Conservation (phyloP, 2,329 filamentous ascomycete species). For the Ascochyta viciae-villosae region DNA sequence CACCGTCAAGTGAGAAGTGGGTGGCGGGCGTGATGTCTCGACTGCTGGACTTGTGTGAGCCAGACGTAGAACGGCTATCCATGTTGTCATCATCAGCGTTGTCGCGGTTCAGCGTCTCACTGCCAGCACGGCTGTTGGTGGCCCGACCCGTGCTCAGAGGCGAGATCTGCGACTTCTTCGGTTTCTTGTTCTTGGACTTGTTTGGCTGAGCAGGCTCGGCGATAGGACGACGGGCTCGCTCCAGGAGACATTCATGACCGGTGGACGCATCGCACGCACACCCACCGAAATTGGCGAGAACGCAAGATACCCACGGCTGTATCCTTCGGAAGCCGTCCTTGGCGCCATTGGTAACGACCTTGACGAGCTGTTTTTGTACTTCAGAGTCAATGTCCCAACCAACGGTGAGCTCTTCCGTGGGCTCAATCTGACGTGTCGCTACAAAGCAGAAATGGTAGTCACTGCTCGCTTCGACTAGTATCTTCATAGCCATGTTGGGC, state of each 20-base stretch:
- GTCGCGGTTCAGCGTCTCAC: slow-evolving; percentile 60
- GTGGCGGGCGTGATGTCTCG: slow-evolving; percentile 67
- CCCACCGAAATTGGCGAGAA: slow-evolving; percentile 79
- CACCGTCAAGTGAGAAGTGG: slow-evolving; percentile 56
- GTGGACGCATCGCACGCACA: slow-evolving; percentile 70
- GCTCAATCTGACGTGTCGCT: slow-evolving; percentile 78
- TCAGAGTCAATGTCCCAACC: slow-evolving; percentile 61
- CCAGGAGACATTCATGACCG: slow-evolving; percentile 46
- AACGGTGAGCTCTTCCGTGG: slow-evolving; percentile 73
- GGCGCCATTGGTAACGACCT: slow-evolving; percentile 69
- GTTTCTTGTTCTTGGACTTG: slow-evolving; percentile 58
- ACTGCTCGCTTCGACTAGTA: slow-evolving; percentile 74
- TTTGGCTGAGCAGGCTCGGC: slow-evolving; percentile 31
- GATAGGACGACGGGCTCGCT: slow-evolving; percentile 44
- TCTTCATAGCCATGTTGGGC: slow-evolving; percentile 88
- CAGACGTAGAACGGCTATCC: slow-evolving; percentile 65
- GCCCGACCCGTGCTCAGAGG: slow-evolving; percentile 61
- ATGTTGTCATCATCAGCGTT: slow-evolving; percentile 63
- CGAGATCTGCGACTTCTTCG: slow-evolving; percentile 58
- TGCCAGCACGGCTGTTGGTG: slow-evolving; percentile 66
- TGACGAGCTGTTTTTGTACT: slow-evolving; percentile 63
- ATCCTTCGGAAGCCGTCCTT: slow-evolving; percentile 65
- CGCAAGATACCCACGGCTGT: slow-evolving; percentile 71
- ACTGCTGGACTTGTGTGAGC: slow-evolving; percentile 63
- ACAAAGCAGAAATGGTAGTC: slow-evolving; percentile 92